Evolutionary conservation across 768 basidiomycete species (phyloP).

Genomic region (Lactifluus volemus): DNA sequence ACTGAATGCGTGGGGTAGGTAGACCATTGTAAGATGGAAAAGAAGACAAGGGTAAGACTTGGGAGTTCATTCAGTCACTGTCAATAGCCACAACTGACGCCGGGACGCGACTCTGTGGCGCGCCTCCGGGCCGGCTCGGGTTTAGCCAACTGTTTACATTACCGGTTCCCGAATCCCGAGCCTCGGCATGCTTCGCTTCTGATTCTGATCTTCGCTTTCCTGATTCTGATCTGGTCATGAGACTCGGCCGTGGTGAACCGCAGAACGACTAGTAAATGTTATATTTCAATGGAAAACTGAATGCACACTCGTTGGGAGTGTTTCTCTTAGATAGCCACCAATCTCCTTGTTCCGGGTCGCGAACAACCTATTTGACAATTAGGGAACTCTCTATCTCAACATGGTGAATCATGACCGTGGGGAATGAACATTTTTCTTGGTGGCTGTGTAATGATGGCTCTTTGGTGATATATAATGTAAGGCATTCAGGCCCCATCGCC

Average conservation of each 20-base stretch:
- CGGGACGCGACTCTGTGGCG: background rate
- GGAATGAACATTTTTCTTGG: background rate
- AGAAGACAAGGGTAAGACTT: conserved; percentile 18
- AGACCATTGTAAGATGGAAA: conserved; percentile 41
- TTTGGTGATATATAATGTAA: background rate
- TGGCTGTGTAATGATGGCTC: background rate
- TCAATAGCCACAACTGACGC: too few relatives aligned
- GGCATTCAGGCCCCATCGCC: background rate
- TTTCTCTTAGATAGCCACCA: background rate
- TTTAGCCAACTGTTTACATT: background rate
- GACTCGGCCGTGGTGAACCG: background rate
- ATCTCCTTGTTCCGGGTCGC: background rate
- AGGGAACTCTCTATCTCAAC: background rate
- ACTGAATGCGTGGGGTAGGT: conserved; percentile 50
- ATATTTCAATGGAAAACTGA: background rate
- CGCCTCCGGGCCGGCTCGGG: background rate
- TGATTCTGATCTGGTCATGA: background rate
- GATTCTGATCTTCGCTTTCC: background rate
- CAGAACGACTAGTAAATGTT: background rate
- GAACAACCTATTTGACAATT: background rate
- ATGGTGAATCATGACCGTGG: background rate
- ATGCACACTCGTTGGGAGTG: background rate
- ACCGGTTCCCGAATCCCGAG: background rate
- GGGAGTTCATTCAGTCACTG: background rate
- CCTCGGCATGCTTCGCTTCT: background rate